Conservation (phyloP, 768 basidiomycete species). For the Rubroboletus satanas region DNA sequence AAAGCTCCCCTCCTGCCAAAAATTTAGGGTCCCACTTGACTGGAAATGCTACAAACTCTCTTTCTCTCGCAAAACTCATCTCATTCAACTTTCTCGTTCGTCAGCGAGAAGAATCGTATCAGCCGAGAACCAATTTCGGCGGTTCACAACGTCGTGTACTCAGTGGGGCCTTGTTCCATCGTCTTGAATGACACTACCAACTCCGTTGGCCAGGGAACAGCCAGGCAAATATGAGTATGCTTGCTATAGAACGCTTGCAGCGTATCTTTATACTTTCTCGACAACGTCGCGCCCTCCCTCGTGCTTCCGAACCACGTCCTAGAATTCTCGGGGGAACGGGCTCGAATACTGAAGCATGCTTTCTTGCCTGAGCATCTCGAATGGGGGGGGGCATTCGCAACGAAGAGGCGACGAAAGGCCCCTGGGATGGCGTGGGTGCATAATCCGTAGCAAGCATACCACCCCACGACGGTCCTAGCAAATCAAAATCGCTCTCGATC, state of each 20-base stretch:
- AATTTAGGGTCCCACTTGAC: constrained; percentile 85
- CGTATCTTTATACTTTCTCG: constrained; percentile 31
- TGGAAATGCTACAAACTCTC: constrained; percentile 94
- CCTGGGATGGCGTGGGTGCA: constrained; percentile 33
- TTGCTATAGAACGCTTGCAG: constrained; percentile 27
- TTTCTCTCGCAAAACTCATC: constrained; percentile 58
- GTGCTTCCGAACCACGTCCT: constrained; percentile 24
- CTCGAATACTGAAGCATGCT: constrained; percentile 22
- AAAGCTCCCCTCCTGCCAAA: constrained; percentile 52
- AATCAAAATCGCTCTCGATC: constrained; percentile 37
- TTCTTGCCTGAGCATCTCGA: constrained; percentile 20
- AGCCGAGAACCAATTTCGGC: accelerated
- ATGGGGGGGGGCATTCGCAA: constrained; percentile 32
- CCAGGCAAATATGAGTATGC: constrained; percentile 26
- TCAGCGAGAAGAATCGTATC: neutral
- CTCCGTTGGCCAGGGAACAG: constrained; percentile 32
- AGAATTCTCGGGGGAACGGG: constrained; percentile 26
- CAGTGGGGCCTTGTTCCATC: constrained; percentile 30
- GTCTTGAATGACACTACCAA: constrained; percentile 22
- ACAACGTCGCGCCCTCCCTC: constrained; percentile 32
- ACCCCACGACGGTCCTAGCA: constrained; percentile 57
- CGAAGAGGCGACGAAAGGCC: constrained; percentile 36
- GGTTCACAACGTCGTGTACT: constrained; percentile 32
- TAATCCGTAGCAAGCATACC: constrained; percentile 45
- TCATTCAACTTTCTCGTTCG: constrained; percentile 91